Evolutionary conservation across 2,329 filamentous ascomycete genomes (phyloP).

Genomic region (Colletotrichum tanaceti): DNA sequence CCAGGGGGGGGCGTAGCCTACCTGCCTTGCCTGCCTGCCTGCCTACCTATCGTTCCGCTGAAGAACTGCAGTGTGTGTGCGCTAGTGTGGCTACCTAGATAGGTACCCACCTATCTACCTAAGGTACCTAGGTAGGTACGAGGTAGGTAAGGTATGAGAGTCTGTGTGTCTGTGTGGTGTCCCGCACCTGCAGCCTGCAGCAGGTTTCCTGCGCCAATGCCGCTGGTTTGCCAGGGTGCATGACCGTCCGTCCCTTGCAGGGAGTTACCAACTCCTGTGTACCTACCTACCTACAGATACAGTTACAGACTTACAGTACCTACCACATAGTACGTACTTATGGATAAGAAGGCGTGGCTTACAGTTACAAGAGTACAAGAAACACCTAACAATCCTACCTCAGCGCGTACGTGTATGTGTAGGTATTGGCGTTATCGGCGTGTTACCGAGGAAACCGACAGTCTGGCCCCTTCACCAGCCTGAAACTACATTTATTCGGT

Average conservation of each 20-base stretch:
- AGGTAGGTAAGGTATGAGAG: too few relatives aligned
- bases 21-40: too few relatives aligned
- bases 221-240: not conserved
- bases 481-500: constrained; percentile 14
- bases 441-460: constrained; percentile 2
- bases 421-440: not conserved
- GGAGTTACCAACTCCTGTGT: not conserved
- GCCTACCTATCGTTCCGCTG: too few relatives aligned
- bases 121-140: too few relatives aligned
- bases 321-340: too few relatives aligned
- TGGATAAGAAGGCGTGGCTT: not conserved
- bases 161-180: too few relatives aligned
- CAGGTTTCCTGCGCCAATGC: constrained; percentile 15
- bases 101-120: too few relatives aligned
- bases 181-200: constrained; percentile 12
- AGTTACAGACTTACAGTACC: too few relatives aligned
- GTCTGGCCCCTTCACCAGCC: not conserved
- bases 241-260: not conserved
- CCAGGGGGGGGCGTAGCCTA: not conserved
- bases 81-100: too few relatives aligned
- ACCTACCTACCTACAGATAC: too few relatives aligned
- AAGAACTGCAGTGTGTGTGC: not conserved
- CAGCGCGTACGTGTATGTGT: too few relatives aligned
- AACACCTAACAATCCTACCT: not conserved
- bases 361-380: not conserved